These are phyloP conservation scores for Ailanthus altissimus DNA, from an alignment of 345 rosid genomes.

Conservation along the genomic window DNA sequence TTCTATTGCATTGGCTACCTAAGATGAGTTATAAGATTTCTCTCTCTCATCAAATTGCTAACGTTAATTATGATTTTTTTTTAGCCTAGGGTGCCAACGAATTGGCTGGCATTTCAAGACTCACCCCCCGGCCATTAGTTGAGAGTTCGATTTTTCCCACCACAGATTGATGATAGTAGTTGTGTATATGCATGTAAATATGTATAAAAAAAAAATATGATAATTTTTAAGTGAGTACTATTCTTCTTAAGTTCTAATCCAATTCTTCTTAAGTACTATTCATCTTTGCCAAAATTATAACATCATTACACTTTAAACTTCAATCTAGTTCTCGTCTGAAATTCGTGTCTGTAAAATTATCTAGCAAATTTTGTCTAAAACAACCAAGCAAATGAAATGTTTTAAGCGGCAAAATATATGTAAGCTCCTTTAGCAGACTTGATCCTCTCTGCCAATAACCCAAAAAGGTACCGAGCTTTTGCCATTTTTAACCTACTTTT, in stretches of 20 bases:
- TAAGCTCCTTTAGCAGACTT: background rate
- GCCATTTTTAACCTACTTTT: slow-evolving; percentile 1
- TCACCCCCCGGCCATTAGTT: too few relatives aligned
- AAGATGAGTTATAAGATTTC: background rate
- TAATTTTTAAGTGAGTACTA: too few relatives aligned
- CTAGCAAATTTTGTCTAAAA: background rate
- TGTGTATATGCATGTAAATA: too few relatives aligned
- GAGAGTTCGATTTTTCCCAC: too few relatives aligned
- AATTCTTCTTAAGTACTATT: too few relatives aligned
- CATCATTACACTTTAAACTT: background rate
- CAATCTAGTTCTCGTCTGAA: background rate
- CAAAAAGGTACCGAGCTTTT: slow-evolving; percentile 21
- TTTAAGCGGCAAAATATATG: slow-evolving; percentile 4
- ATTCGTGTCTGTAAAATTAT: background rate
- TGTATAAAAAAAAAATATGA: too few relatives aligned
- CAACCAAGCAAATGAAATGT: background rate
- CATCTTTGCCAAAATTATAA: too few relatives aligned
- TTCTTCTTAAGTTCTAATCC: too few relatives aligned
- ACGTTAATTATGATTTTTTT: too few relatives aligned
- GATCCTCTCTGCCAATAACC: background rate
- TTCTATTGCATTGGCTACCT: background rate
- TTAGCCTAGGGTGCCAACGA: too few relatives aligned
- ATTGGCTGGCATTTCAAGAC: too few relatives aligned
- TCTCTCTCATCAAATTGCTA: background rate
- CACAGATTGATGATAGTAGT: too few relatives aligned